These are phyloP conservation scores for Protomyces macrosporus DNA, from an alignment of 1,139 yeast species.

Conservation along the genomic window DNA sequence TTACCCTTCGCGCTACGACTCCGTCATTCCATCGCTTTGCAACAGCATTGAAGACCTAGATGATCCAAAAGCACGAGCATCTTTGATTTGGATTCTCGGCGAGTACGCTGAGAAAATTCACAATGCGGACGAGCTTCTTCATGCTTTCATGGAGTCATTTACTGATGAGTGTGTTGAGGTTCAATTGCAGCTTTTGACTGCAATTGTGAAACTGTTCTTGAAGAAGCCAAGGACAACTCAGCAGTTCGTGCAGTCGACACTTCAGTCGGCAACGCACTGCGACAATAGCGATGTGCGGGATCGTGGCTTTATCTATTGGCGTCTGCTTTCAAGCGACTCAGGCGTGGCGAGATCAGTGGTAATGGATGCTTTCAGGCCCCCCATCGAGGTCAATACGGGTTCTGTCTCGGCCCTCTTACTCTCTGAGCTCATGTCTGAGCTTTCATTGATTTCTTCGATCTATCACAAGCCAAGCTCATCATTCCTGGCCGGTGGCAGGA, in stretches of 20 bases:
- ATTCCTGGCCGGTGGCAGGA: conserved; percentile 51
- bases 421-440: conserved; percentile 63
- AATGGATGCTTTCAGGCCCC: conserved; percentile 56
- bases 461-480: conserved; percentile 77
- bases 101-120: conserved; percentile 77
- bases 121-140: conserved; percentile 44
- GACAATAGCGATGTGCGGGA: conserved; percentile 93
- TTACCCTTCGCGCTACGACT: conserved; percentile 64
- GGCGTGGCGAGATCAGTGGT: conserved; percentile 49
- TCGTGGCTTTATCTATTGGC: conserved; percentile 91
- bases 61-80: conserved; percentile 59
- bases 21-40: conserved; percentile 64
- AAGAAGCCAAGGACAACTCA: conserved; percentile 45
- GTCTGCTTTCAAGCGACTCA: conserved; percentile 66
- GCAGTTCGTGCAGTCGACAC: conserved; percentile 59
- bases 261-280: conserved; percentile 72
- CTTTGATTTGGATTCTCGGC: conserved; percentile 86
- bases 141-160: conserved; percentile 56
- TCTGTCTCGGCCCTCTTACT: conserved; percentile 63
- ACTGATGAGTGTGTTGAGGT: conserved; percentile 67
- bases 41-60: conserved; percentile 56
- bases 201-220: conserved; percentile 70
- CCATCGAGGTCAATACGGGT: conserved; percentile 60
- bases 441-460: conserved; percentile 82
- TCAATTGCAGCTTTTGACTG: conserved; percentile 69